Conservation (phyloP, 2,329 filamentous ascomycete genomes). For the Chlorencoelia australis region DNA sequence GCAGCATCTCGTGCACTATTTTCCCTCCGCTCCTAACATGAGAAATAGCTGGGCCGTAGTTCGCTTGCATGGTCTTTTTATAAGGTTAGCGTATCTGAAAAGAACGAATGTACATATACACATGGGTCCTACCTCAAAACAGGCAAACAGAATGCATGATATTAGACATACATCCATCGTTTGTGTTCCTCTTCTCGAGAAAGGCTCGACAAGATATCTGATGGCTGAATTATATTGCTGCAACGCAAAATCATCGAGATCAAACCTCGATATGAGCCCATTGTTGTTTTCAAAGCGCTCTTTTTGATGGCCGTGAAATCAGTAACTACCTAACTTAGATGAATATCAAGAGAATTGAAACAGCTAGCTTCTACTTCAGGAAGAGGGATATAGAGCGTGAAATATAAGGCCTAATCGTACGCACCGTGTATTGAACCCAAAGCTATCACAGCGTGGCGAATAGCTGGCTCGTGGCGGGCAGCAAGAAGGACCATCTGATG, state of each 20-base stretch:
- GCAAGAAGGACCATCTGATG: neutral
- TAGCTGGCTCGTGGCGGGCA: neutral
- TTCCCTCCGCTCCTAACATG: constrained; percentile 16
- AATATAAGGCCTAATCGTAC: neutral
- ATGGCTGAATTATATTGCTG: constrained; percentile 1
- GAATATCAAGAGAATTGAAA: too few relatives aligned
- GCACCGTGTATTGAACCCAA: constrained; percentile 1
- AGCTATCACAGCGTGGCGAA: constrained; percentile 1
- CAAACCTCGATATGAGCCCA: too few relatives aligned
- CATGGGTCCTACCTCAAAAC: constrained; percentile 1
- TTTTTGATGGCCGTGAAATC: too few relatives aligned
- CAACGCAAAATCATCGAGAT: too few relatives aligned
- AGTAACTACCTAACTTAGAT: too few relatives aligned
- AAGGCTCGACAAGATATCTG: neutral
- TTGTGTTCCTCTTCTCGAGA: neutral
- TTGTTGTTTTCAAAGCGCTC: too few relatives aligned
- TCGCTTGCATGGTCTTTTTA: constrained; percentile 14
- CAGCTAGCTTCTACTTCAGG: neutral
- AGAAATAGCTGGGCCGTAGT: constrained; percentile 12
- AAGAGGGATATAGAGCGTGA: neutral
- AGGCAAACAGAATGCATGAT: constrained; percentile 1
- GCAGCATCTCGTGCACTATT: constrained; percentile 15
- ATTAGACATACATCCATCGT: constrained; percentile 3
- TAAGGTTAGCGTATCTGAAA: neutral
- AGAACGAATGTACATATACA: too few relatives aligned